A percentile compares a stretch with the other conserved stretches of the same genome.
Conservation (phyloP, 1,139 yeast genomes). For the Taphrina flavorubra region DNA sequence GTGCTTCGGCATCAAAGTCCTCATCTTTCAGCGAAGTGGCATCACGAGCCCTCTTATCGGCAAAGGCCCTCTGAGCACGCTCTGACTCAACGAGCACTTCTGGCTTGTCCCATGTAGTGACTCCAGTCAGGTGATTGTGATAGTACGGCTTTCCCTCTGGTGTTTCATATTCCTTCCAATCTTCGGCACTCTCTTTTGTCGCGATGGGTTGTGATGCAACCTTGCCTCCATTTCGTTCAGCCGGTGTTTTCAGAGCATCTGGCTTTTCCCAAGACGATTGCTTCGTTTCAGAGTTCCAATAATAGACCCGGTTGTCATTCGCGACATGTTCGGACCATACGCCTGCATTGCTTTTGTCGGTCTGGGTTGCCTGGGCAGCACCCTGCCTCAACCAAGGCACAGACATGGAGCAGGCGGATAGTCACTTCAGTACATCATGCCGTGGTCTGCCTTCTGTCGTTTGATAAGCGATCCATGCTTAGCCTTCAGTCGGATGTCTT, state of each 20-base stretch:
- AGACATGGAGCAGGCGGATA: slow-evolving; percentile 1
- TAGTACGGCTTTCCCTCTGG: slow-evolving; percentile 77
- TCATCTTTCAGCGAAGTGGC: slow-evolving; percentile 10
- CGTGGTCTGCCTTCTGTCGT: no score
- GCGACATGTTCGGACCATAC: slow-evolving; percentile 53
- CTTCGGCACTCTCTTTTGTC: slow-evolving; percentile 48
- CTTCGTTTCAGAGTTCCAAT: slow-evolving; percentile 68
- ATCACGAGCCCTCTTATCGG: background rate
- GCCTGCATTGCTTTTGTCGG: background rate
- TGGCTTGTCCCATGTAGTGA: slow-evolving; percentile 84
- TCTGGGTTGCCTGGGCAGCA: background rate
- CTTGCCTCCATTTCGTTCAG: slow-evolving; percentile 47
- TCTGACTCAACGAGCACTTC: slow-evolving; percentile 33
- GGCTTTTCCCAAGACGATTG: slow-evolving; percentile 88
- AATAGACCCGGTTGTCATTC: slow-evolving; percentile 72
- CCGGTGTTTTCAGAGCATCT: slow-evolving; percentile 55
- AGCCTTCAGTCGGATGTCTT: no score
- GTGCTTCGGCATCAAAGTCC: slow-evolving; percentile 13
- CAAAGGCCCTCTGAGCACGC: background rate
- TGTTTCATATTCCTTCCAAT: slow-evolving; percentile 70
- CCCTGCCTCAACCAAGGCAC: slow-evolving; percentile 25
- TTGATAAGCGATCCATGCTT: no score
- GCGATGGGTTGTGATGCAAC: slow-evolving; percentile 1
- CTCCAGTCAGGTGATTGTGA: slow-evolving; percentile 67
- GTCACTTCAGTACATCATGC: no score